Percentiles rank a stretch among this genome's conserved stretches.
Conservation (phyloP, 805 yeast species). For the Nakazawaea ishiwadae region DNA sequence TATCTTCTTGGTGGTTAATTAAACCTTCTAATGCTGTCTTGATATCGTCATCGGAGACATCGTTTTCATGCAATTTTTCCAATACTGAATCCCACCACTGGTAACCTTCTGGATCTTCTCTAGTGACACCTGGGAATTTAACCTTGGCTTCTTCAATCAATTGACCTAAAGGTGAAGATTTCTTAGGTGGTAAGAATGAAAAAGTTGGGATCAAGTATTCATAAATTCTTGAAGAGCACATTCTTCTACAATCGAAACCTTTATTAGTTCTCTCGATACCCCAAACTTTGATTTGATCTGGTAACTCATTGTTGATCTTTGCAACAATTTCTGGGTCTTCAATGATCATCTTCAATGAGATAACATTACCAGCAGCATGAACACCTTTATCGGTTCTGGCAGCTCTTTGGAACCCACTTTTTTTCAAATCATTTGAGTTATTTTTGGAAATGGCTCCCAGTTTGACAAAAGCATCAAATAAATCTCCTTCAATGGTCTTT, state of each 20-base stretch:
- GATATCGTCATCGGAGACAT: constrained; percentile 35
- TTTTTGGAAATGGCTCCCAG: constrained; percentile 88
- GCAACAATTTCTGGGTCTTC: constrained; percentile 73
- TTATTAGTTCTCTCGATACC: constrained; percentile 86
- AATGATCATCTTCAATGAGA: constrained; percentile 76
- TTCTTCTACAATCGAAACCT: constrained; percentile 88
- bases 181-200: constrained; percentile 87
- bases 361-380: constrained; percentile 94
- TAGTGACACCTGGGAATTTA: constrained; percentile 53
- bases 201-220: constrained; percentile 93
- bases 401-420: constrained; percentile 81
- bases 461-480: constrained; percentile 74
- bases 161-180: constrained; percentile 59
- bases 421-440: constrained; percentile 84
- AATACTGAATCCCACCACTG: constrained; percentile 63
- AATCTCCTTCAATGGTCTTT: constrained; percentile 85
- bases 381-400: constrained; percentile 95
- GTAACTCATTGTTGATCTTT: constrained; percentile 71
- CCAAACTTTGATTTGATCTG: constrained; percentile 89
- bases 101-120: constrained; percentile 65
- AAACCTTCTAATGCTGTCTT: constrained; percentile 23
- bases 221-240: constrained; percentile 94
- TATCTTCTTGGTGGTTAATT: constrained; percentile 25
- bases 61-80: constrained; percentile 29
- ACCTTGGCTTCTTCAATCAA: constrained; percentile 49